Conservation (phyloP, 2,329 filamentous ascomycete species). For the Tolypocladium capitatum region DNA sequence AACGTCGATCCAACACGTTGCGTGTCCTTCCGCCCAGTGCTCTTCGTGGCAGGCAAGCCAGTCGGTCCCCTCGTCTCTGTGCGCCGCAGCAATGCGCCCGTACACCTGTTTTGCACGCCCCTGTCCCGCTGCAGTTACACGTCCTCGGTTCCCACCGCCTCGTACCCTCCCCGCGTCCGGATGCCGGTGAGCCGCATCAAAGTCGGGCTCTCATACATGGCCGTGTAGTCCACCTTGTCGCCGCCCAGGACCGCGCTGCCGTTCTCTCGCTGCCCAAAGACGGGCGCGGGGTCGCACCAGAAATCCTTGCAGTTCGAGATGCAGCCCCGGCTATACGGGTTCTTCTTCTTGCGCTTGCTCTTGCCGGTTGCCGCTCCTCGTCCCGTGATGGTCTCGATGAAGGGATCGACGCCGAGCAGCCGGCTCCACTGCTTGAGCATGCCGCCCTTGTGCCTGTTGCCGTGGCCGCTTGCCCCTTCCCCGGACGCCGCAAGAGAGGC, state of each 20-base stretch:
- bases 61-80: not conserved
- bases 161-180: conserved; percentile 43
- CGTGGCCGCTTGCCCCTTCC: conserved; percentile 29
- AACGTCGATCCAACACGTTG: not conserved
- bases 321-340: conserved; percentile 75
- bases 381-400: conserved; percentile 83
- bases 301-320: conserved; percentile 92
- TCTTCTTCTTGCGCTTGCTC: conserved; percentile 46
- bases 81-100: not conserved
- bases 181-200: conserved; percentile 46
- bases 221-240: conserved; percentile 70
- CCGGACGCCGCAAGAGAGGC: conserved; percentile 34
- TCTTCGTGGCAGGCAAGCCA: not conserved
- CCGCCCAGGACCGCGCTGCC: conserved; percentile 69
- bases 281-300: conserved; percentile 78
- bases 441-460: conserved; percentile 44
- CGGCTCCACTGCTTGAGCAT: conserved; percentile 70
- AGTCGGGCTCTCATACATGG: conserved; percentile 74
- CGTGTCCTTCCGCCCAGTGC: not conserved
- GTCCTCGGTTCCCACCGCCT: conserved; percentile 47
- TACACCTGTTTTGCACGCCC: not conserved
- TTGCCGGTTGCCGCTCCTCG: conserved; percentile 51
- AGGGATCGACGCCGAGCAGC: conserved; percentile 81
- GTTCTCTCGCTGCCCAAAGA: conserved; percentile 62
- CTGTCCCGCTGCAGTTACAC: conserved; percentile 11